phyloP scores from a whole-genome alignment of 1,284 basidiomycete species.

The Inonotus obliquus region DNA sequence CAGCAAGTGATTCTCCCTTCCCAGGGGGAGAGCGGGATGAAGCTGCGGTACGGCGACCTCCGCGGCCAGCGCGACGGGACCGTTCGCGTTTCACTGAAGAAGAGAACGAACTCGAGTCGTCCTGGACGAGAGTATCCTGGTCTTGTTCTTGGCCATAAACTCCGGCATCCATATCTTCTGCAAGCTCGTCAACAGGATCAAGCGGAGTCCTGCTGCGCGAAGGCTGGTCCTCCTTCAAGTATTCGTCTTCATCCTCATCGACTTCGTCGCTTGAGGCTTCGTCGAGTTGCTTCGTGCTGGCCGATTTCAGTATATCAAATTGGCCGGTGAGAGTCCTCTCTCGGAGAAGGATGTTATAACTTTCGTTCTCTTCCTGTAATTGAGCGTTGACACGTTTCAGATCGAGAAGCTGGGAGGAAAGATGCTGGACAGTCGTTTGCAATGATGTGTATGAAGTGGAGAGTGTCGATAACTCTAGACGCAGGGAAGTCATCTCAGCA shows the following conservation, averaged over 20 bases:
- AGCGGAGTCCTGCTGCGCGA: slow-evolving; percentile 22
- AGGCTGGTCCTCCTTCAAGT: slow-evolving; percentile 34
- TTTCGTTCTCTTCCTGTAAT: slow-evolving; percentile 90
- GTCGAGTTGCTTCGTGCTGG: slow-evolving; percentile 37
- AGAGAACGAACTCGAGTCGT: slow-evolving; percentile 31
- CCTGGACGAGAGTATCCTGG: slow-evolving; percentile 23
- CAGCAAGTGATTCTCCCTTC: slow-evolving; percentile 72
- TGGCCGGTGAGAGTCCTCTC: slow-evolving; percentile 87
- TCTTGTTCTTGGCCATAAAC: slow-evolving; percentile 26
- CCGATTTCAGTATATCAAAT: slow-evolving; percentile 68
- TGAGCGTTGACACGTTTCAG: slow-evolving; percentile 77
- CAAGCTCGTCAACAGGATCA: slow-evolving; percentile 27
- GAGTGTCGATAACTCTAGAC: slow-evolving; percentile 73
- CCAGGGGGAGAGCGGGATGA: slow-evolving; percentile 43
- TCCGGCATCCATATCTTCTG: slow-evolving; percentile 18
- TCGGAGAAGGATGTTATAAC: slow-evolving; percentile 86
- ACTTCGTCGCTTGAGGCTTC: slow-evolving; percentile 34
- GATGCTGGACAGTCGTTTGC: slow-evolving; percentile 68
- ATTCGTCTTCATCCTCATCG: slow-evolving; percentile 43
- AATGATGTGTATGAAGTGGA: slow-evolving; percentile 75
- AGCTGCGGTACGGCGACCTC: slow-evolving; percentile 34
- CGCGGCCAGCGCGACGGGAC: slow-evolving; percentile 44
- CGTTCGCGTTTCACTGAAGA: slow-evolving; percentile 41
- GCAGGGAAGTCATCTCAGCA: slow-evolving; percentile 77
- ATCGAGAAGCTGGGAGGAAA: slow-evolving; percentile 74